Conservation (phyloP, 75 land plant species). For the Azolla pinnata region DNA sequence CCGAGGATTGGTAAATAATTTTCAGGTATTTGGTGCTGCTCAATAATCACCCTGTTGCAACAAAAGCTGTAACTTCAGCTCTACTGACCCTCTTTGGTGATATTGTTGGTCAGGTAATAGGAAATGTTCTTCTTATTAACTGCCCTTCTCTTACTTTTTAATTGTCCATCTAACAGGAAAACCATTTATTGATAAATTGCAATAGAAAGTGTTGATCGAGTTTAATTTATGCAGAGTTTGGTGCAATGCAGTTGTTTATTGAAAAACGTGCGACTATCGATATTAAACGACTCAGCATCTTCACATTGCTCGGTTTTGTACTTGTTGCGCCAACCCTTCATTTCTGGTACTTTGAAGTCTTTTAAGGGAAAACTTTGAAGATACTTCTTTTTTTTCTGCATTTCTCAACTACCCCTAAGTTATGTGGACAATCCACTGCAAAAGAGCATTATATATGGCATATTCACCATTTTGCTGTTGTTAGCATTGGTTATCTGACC, state of each 20-base stretch:
- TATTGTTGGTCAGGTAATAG: constrained; percentile 66
- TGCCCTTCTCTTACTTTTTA: no score
- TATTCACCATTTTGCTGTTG: no score
- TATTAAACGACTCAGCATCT: constrained; percentile 50
- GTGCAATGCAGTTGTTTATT: constrained; percentile 65
- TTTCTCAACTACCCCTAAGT: not conserved
- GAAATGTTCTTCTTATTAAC: not conserved
- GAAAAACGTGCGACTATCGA: constrained; percentile 50
- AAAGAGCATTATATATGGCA: no score
- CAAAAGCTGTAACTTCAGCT: constrained; percentile 77
- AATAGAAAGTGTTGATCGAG: no score
- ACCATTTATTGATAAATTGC: no score
- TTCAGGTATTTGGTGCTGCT: constrained; percentile 66
- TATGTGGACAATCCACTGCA: not conserved
- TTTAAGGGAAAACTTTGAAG: not conserved
- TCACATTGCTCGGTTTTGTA: constrained; percentile 65
- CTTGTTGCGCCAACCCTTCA: constrained; percentile 92
- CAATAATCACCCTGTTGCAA: constrained; percentile 47
- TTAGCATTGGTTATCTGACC: no score
- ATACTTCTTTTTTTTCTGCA: not conserved
- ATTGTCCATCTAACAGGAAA: no score
- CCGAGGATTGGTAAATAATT: no score
- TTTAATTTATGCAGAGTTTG: no score
- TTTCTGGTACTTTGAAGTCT: constrained; percentile 51
- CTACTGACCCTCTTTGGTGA: constrained; percentile 69